phyloP scores from a whole-genome alignment of 306 rosid genomes.

The Trifolium fragiferum region DNA sequence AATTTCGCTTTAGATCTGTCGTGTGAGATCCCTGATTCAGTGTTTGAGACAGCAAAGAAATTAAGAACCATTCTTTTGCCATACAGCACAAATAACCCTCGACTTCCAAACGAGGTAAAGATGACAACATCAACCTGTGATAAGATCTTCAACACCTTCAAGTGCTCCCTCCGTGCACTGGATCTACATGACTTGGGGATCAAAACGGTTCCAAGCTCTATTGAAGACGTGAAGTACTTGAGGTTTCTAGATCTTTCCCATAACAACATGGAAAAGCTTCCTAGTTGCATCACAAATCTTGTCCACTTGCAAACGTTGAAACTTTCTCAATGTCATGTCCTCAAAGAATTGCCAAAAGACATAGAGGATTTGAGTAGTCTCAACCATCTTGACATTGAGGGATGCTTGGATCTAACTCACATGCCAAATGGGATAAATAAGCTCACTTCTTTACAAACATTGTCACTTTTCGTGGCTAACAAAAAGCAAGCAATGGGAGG shows the following conservation, averaged over 20 bases:
- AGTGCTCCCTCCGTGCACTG: neutral
- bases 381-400: constrained; percentile 32
- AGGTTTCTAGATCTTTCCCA: constrained; percentile 24
- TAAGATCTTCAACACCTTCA: constrained; percentile 7
- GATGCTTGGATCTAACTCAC: neutral
- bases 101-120: constrained; percentile 1
- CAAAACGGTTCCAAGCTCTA: neutral
- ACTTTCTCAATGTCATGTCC: neutral
- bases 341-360: constrained; percentile 30
- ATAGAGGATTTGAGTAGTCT: neutral
- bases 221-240: neutral
- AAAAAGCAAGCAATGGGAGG: neutral
- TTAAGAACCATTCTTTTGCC: constrained; percentile 21
- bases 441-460: constrained; percentile 21
- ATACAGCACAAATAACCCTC: neutral
- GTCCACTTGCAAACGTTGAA: constrained; percentile 8
- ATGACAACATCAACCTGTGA: constrained; percentile 6
- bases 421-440: constrained; percentile 15
- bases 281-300: constrained; percentile 11
- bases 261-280: constrained; percentile 2
- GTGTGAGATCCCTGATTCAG: neutral
- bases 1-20: constrained; percentile 3
- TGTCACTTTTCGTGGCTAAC: constrained; percentile 16
- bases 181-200: constrained; percentile 26
- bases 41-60: neutral